Evolutionary conservation across 148 eudicot species (phyloP).

Genomic region (Camellia japonica): DNA sequence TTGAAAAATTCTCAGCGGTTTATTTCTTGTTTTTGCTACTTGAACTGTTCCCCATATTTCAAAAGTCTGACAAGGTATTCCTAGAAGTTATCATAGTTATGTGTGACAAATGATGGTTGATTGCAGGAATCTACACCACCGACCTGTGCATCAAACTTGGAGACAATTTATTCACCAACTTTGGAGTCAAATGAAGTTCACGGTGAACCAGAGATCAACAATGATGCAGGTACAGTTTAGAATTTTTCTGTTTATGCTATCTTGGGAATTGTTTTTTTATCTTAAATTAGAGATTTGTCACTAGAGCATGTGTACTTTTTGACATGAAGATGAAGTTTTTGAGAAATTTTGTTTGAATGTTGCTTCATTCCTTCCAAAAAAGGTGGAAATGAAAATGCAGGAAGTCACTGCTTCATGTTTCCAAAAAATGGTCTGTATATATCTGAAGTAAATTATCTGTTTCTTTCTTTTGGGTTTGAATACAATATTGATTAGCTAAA

Average conservation of each 20-base stretch:
- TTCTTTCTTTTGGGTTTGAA: neutral
- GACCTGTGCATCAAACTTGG: slow-evolving; percentile 50
- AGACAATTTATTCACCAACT: slow-evolving; percentile 71
- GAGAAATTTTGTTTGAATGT: neutral
- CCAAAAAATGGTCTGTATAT: neutral
- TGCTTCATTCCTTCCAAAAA: neutral
- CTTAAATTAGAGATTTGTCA: slow-evolving; percentile 2
- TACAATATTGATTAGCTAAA: neutral
- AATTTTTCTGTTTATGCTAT: neutral
- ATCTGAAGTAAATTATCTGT: neutral
- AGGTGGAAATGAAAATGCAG: neutral
- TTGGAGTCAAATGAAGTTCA: slow-evolving; percentile 36
- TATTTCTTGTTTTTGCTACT: slow-evolving; percentile 4
- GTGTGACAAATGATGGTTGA: neutral
- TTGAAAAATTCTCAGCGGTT: neutral
- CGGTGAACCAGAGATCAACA: slow-evolving; percentile 20
- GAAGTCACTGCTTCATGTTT: neutral
- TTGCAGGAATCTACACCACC: slow-evolving; percentile 52
- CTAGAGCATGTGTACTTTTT: neutral
- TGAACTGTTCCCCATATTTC: neutral
- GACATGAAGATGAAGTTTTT: neutral
- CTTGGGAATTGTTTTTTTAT: neutral
- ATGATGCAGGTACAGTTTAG: slow-evolving; percentile 46
- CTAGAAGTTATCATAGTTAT: neutral
- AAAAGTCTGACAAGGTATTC: neutral